phyloP scores from a whole-genome alignment of 2,329 filamentous ascomycete genomes.

The Cladosporium sp. region DNA sequence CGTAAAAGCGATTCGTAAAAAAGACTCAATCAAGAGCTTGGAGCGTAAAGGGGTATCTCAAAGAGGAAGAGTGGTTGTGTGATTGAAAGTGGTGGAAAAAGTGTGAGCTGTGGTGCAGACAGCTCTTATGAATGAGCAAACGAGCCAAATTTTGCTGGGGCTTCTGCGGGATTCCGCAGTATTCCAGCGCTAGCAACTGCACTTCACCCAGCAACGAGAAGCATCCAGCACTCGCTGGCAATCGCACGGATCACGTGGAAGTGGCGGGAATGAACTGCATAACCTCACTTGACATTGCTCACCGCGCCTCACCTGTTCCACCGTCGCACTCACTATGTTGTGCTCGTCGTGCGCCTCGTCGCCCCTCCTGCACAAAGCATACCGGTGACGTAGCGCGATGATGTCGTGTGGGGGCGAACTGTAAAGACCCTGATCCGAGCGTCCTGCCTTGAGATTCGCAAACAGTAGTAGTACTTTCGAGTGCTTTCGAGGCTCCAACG shows the following conservation, averaged over 20 bases:
- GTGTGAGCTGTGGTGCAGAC: slow-evolving; percentile 6
- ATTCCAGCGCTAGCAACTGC: slow-evolving; percentile 9
- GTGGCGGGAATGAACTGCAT: neutral
- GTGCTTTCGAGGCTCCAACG: slow-evolving; percentile 1
- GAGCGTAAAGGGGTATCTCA: slow-evolving; percentile 12
- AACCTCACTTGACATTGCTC: neutral
- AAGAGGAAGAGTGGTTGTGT: slow-evolving; percentile 9
- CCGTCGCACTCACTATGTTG: neutral
- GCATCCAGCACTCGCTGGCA: slow-evolving; percentile 6
- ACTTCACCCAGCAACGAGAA: slow-evolving; percentile 13
- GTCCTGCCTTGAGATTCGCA: neutral
- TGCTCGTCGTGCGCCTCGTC: neutral
- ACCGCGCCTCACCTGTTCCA: neutral
- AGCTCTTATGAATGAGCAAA: slow-evolving; percentile 8
- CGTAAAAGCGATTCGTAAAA: slow-evolving; percentile 9
- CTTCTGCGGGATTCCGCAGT: slow-evolving; percentile 13
- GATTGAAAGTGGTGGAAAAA: slow-evolving; percentile 6
- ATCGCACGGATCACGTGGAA: slow-evolving; percentile 5
- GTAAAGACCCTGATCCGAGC: neutral
- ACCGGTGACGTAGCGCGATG: slow-evolving; percentile 3
- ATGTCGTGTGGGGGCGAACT: neutral
- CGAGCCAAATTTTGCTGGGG: slow-evolving; percentile 11
- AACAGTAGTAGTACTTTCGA: neutral
- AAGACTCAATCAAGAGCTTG: slow-evolving; percentile 11
- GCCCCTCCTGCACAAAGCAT: neutral